These are phyloP conservation scores for Scleromitrula shiraiana DNA, from an alignment of 2,329 filamentous ascomycete species.

Conservation along the genomic window DNA sequence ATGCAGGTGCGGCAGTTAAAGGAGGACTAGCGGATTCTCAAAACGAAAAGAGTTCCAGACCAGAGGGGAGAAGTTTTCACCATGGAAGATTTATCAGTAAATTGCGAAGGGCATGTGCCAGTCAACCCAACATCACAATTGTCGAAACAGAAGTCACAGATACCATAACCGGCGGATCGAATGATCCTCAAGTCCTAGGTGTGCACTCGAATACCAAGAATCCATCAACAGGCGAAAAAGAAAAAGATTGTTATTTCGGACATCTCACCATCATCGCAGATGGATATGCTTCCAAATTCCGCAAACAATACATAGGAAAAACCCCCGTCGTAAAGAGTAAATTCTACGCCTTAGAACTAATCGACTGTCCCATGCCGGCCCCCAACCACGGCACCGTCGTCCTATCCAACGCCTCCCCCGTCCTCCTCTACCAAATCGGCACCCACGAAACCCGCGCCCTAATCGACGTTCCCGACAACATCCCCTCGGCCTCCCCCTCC, in stretches of 20 bases:
- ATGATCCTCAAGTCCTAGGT: conserved; percentile 67
- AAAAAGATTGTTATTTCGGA: conserved; percentile 76
- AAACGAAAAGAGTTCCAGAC: conserved; percentile 35
- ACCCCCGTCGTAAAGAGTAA: conserved; percentile 68
- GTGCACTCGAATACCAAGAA: conserved; percentile 66
- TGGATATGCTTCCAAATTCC: conserved; percentile 87
- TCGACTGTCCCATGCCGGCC: conserved; percentile 72
- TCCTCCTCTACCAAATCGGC: conserved; percentile 95
- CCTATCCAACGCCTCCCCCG: conserved; percentile 67
- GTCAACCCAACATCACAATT: conserved; percentile 76
- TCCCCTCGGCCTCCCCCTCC: conserved; percentile 63
- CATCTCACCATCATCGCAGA: conserved; percentile 83
- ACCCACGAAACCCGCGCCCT: conserved; percentile 87
- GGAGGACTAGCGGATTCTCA: conserved; percentile 17
- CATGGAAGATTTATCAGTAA: conserved; percentile 88
- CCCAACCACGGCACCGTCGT: conserved; percentile 79
- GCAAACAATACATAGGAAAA: conserved; percentile 65
- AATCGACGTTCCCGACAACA: conserved; percentile 74
- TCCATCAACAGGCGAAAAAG: conserved; percentile 45
- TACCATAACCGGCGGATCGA: conserved; percentile 56
- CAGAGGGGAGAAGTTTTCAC: conserved; percentile 78
- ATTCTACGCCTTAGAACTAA: conserved; percentile 90
- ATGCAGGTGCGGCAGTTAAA: conserved; percentile 33
- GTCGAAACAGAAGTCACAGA: conserved; percentile 81
- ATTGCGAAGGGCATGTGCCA: conserved; percentile 65